Evolutionary conservation across 306 rosid genomes (phyloP).

Genomic region (Phaseolus lunatus): DNA sequence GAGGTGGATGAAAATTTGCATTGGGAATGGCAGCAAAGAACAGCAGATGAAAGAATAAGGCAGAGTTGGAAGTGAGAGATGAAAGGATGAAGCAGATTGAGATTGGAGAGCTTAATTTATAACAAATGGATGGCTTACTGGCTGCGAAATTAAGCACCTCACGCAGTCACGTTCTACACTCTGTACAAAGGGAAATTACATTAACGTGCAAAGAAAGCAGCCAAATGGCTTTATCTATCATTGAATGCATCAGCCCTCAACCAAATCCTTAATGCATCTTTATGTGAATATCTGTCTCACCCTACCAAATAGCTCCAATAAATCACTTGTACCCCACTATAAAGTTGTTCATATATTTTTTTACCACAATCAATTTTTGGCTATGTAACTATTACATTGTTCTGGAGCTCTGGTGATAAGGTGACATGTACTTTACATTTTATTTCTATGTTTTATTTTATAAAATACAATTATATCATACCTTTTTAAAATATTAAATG

Average conservation of each 20-base stretch:
- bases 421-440: no score
- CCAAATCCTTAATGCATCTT: slow-evolving; percentile 43
- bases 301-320: slow-evolving; percentile 54
- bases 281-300: slow-evolving; percentile 45
- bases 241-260: slow-evolving; percentile 55
- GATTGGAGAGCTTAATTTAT: slow-evolving; percentile 48
- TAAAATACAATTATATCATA: no score
- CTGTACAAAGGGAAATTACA: slow-evolving; percentile 46
- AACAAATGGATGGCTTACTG: slow-evolving; percentile 48
- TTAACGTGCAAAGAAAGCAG: slow-evolving; percentile 45
- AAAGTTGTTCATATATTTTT: no score
- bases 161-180: not conserved
- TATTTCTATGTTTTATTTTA: no score
- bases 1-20: slow-evolving; percentile 49
- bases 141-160: slow-evolving; percentile 50
- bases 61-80: slow-evolving; percentile 23
- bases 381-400: no score
- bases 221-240: slow-evolving; percentile 41
- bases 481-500: no score
- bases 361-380: no score
- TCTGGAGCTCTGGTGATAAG: no score
- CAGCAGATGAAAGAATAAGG: slow-evolving; percentile 29
- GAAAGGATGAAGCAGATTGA: not conserved
- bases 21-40: slow-evolving; percentile 38
- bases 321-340: slow-evolving; percentile 20